These are phyloP conservation scores for Penicillium glabrum DNA, from an alignment of 2,329 filamentous ascomycete species.

Conservation along the genomic window DNA sequence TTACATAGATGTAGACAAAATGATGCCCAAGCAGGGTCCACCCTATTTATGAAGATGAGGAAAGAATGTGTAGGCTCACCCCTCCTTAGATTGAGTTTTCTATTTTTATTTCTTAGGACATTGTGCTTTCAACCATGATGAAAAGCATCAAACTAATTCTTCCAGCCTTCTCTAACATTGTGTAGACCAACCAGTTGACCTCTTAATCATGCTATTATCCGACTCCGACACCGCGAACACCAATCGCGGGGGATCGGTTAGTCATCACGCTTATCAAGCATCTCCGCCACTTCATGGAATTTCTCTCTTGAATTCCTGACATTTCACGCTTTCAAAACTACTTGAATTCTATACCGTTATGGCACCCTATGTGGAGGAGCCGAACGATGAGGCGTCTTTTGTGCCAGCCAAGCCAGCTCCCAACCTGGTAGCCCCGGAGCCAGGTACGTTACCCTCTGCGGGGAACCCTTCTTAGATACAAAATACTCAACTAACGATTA, in stretches of 20 bases:
- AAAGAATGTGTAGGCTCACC: no score
- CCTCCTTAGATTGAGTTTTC: no score
- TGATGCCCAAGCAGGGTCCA: not conserved
- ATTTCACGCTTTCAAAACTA: not conserved
- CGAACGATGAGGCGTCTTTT: conserved; percentile 66
- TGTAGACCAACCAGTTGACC: no score
- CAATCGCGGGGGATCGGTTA: conserved; percentile 30
- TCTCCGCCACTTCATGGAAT: conserved; percentile 22
- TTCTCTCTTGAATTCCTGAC: conserved; percentile 1
- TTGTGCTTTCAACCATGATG: not conserved
- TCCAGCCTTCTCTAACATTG: not conserved
- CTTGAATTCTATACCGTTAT: conserved; percentile 46
- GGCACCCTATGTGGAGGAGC: conserved; percentile 78
- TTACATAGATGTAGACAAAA: not conserved
- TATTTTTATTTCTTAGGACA: no score
- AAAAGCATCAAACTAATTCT: not conserved
- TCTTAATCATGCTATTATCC: no score
- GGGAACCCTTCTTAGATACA: not conserved
- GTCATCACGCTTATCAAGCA: conserved; percentile 39
- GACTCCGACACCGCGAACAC: conserved; percentile 9
- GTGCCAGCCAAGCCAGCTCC: conserved; percentile 77
- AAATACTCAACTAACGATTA: not conserved
- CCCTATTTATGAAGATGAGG: no score
- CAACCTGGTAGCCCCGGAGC: conserved; percentile 87
- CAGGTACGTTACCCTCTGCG: conserved; percentile 50